Evolutionary conservation across 148 eudicot species (phyloP), one percentile per base, ranked within the genome.

Genomic region (Cornus florida): DNA sequence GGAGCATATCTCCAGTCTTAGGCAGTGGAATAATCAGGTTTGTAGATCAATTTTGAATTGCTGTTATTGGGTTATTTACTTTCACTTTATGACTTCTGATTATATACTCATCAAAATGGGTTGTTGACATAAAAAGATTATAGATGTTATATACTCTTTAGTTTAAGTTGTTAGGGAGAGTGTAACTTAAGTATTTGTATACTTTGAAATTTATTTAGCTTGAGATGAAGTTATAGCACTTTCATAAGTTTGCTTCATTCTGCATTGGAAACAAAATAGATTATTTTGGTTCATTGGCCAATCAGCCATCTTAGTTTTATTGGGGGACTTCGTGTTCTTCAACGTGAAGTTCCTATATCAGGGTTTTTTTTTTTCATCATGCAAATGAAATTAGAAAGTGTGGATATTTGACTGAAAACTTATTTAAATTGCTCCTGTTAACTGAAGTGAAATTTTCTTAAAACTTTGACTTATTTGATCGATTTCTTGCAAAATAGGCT

Each of bases 1-100:
- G 83, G 87, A 86, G 72, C 96, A 95, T 75, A 71, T 95, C 22
- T 71, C 62, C 79, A 91, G 88, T 90, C 90, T 95, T 75, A 83
- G 77, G 75, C 90, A 78, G 77, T 62, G 68, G 62, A 67, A 16
- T 68, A 81, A 78, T 77, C 85, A 91, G 98, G 98, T 95, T 78
- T 75, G 87, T 76, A 59, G 69, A 70, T 23, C 72, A 65, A 33
- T 11, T 38, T 70, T 22, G 8, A 2, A 20, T 17, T 62, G 66
- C 66, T 62, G 22, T 20, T 7, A 9, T 43, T 43, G 48, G 6
- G 0, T 43, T 3, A 6, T 43, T 43, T 43, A 43, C 48, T 6
- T 43, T 43, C 48, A 43, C 48, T 43, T 43, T 43, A 43, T 43
- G 2, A 5, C 59, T 53, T 53, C 19, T 53, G 59, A 53, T 53